Evolutionary conservation across 2,329 filamentous ascomycete genomes (phyloP).

Genomic region (Aspergillus sp.): DNA sequence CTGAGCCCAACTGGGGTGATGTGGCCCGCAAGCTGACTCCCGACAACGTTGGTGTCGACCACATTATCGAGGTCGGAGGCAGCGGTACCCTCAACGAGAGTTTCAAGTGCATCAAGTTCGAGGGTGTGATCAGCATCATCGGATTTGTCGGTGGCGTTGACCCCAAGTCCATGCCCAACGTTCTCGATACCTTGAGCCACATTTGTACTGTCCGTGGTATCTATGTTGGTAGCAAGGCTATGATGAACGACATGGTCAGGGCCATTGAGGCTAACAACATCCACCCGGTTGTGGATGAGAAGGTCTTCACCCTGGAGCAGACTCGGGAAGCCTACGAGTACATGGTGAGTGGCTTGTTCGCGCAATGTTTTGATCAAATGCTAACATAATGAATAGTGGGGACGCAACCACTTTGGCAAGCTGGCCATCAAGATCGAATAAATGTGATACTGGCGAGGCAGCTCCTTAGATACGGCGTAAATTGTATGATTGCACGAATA

Average conservation of each 20-base stretch:
- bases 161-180: slow-evolving; percentile 51
- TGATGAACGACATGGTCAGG: slow-evolving; percentile 62
- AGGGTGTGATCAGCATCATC: slow-evolving; percentile 59
- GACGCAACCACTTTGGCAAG: slow-evolving; percentile 60
- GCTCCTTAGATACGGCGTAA: neutral
- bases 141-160: slow-evolving; percentile 58
- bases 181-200: slow-evolving; percentile 54
- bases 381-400: slow-evolving; percentile 41
- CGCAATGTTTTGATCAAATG: neutral
- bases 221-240: slow-evolving; percentile 57
- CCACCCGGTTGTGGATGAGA: slow-evolving; percentile 61
- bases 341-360: slow-evolving; percentile 40
- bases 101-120: slow-evolving; percentile 56
- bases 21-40: slow-evolving; percentile 56
- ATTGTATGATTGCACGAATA: neutral
- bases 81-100: slow-evolving; percentile 61
- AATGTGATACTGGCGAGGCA: neutral
- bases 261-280: slow-evolving; percentile 62
- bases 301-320: slow-evolving; percentile 57
- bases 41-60: slow-evolving; percentile 58
- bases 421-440: slow-evolving; percentile 50
- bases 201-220: slow-evolving; percentile 61
- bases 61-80: slow-evolving; percentile 68
- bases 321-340: slow-evolving; percentile 58
- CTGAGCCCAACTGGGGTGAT: slow-evolving; percentile 60